Evolutionary conservation across 2,329 filamentous ascomycete species (phyloP), one percentile per base, ranked within the genome.

Genomic region (Cercospora sp.): DNA sequence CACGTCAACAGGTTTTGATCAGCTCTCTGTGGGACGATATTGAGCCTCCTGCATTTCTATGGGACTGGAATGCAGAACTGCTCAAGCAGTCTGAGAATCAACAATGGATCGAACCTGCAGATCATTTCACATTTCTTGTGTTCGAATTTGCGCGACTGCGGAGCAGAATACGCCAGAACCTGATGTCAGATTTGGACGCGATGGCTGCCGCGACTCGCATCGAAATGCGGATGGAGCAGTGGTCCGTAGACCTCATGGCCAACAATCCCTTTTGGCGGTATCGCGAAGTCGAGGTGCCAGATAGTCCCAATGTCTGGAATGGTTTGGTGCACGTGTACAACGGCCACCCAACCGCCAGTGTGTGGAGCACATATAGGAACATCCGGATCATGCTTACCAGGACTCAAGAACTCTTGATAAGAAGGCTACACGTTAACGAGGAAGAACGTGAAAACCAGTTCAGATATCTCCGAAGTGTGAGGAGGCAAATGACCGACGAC

Each of bases 341-440:
- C 3, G 65, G 68, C 6, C 65, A 67, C 10, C 71, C 71, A 6
- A 66, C 68, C 6, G 70, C 75, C 1, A 66, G 66, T 16, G 68
- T 74, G 3, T 78, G 75, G 74, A 74, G 75, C 58, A 75, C 71
- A 1, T 75, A 73, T 26, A 71, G 74, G 26, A 67, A 60, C 40
- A 72, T 77, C 23, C 71, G 75, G 2, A 78, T 78, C 60, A 72
- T 78, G 68, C 60, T 77, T 16, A 71, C 74, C 0, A 73, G 76
- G 2, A 72, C 73, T 1, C 76, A 76, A 68, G 75, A 77, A 53
- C 36, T 67, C 30, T 71, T 77, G 13, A 67, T 70, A 58, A 60
- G 69, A 13, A 70, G 73, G 9, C 68, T 76, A 48, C 20, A 61
- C 8, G 66, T 71, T 8, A 66, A 55, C 16, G 28, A 66, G 3